These are phyloP conservation scores for Tylopilus vinaceipallidus DNA, from an alignment of 768 basidiomycete species.

Conservation along the genomic window DNA sequence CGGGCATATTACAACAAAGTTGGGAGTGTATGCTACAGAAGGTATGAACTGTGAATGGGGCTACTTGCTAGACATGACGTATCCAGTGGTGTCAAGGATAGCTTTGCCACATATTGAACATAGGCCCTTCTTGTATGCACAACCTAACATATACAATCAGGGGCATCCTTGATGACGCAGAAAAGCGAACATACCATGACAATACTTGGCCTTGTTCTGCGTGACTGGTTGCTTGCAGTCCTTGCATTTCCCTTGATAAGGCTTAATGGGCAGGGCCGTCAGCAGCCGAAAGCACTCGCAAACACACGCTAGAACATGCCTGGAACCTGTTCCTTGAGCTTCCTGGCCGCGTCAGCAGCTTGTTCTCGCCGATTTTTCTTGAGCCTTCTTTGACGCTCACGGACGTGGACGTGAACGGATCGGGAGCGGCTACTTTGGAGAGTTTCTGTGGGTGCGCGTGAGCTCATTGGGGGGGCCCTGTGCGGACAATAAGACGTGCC, in stretches of 20 bases:
- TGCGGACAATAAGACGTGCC: conserved; percentile 38
- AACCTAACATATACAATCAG: conserved; percentile 47
- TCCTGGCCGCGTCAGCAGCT: conserved; percentile 68
- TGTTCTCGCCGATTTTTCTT: conserved; percentile 83
- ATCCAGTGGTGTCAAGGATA: conserved; percentile 80
- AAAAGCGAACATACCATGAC: conserved; percentile 60
- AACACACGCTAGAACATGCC: conserved; percentile 39
- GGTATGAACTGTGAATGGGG: conserved; percentile 18
- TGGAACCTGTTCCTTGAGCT: conserved; percentile 76
- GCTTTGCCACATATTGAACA: conserved; percentile 88
- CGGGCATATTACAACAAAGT: conserved; percentile 13
- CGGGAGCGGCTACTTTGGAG: conserved; percentile 85
- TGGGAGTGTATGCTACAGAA: conserved; percentile 17
- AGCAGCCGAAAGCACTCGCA: conserved; percentile 8
- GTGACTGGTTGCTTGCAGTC: conserved; percentile 83
- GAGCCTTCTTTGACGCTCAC: conserved; percentile 75
- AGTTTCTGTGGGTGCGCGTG: conserved; percentile 59
- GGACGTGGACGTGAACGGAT: conserved; percentile 77
- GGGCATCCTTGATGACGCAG: neutral
- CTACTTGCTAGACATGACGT: conserved; percentile 83
- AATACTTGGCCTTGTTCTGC: conserved; percentile 87
- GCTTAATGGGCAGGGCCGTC: conserved; percentile 40
- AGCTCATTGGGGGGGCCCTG: conserved; percentile 3
- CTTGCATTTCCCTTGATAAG: conserved; percentile 84
- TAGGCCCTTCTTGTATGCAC: conserved; percentile 83